Conservation (phyloP, 2,329 filamentous ascomycete genomes). For the Colletotrichum neosansevieriae region DNA sequence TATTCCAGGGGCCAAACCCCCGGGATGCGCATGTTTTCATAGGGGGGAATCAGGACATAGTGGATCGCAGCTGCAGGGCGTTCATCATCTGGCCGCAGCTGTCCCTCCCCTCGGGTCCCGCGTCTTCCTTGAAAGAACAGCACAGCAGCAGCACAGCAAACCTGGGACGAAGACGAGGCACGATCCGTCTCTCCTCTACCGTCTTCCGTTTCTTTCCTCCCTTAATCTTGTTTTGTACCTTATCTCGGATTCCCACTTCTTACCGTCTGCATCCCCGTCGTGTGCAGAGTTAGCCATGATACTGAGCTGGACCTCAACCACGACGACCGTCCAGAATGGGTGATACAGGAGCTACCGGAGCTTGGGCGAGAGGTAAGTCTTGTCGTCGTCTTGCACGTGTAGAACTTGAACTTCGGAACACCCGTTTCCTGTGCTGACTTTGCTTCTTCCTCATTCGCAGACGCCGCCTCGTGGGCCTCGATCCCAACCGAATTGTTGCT, state of each 20-base stretch:
- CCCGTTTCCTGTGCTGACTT: conserved; percentile 24
- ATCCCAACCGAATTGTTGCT: conserved; percentile 64
- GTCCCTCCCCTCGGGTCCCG: conserved; percentile 16
- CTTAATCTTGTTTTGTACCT: not conserved
- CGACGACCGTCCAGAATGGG: conserved; percentile 38
- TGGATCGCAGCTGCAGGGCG: conserved; percentile 20
- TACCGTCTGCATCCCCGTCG: conserved; percentile 14
- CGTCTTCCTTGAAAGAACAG: conserved; percentile 1
- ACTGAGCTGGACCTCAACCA: conserved; percentile 30
- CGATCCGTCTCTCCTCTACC: not conserved
- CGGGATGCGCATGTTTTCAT: conserved; percentile 36
- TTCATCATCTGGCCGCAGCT: not conserved
- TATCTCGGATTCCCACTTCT: not conserved
- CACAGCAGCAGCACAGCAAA: conserved; percentile 9
- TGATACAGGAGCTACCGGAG: conserved; percentile 29
- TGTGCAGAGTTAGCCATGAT: conserved; percentile 36
- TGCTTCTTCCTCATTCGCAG: conserved; percentile 42
- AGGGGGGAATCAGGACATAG: conserved; percentile 27
- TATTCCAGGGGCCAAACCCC: conserved; percentile 24
- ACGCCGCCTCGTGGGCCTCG: conserved; percentile 57
- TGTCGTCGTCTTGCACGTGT: not conserved
- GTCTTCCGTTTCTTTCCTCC: not conserved
- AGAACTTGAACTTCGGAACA: not conserved
- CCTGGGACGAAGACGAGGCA: conserved; percentile 35
- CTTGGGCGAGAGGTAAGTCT: conserved; percentile 35